Conservation (phyloP, 306 rosid species). For the Rosa multiflora region DNA sequence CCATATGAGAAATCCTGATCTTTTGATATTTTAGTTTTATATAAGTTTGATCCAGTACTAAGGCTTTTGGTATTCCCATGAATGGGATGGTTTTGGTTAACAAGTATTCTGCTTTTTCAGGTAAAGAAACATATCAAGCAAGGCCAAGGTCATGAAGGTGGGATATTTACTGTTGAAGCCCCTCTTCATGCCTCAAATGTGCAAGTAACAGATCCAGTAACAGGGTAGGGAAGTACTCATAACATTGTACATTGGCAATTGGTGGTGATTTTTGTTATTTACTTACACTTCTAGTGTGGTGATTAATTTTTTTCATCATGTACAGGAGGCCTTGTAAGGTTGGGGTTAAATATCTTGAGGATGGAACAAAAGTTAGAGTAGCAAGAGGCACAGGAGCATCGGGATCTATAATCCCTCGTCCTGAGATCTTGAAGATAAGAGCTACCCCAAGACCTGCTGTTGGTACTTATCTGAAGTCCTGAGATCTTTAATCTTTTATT, state of each 20-base stretch:
- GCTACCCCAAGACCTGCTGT: conserved; percentile 77
- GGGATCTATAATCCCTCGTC: conserved; percentile 85
- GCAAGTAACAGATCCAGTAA: conserved; percentile 78
- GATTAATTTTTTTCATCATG: conserved; percentile 13
- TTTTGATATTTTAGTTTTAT: neutral
- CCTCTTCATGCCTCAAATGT: conserved; percentile 91
- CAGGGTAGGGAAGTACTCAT: conserved; percentile 49
- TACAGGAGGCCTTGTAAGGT: conserved; percentile 92
- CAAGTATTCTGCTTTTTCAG: conserved; percentile 30
- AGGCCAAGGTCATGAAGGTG: conserved; percentile 98
- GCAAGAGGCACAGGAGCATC: conserved; percentile 88
- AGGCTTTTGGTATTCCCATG: neutral
- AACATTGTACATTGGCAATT: neutral
- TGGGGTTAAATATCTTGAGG: conserved; percentile 84
- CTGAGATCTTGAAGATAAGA: conserved; percentile 87
- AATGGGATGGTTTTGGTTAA: neutral
- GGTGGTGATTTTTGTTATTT: neutral
- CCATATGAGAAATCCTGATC: neutral
- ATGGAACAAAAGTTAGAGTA: conserved; percentile 88
- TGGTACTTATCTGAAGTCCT: conserved; percentile 45
- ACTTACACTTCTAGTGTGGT: neutral
- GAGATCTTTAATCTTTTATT: neutral
- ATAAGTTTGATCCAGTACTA: neutral
- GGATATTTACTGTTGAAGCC: conserved; percentile 91
- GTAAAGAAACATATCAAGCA: conserved; percentile 93